Evolutionary conservation across 352 stramenopile species (phyloP).

Genomic region (Phytophthora agathidicida): DNA sequence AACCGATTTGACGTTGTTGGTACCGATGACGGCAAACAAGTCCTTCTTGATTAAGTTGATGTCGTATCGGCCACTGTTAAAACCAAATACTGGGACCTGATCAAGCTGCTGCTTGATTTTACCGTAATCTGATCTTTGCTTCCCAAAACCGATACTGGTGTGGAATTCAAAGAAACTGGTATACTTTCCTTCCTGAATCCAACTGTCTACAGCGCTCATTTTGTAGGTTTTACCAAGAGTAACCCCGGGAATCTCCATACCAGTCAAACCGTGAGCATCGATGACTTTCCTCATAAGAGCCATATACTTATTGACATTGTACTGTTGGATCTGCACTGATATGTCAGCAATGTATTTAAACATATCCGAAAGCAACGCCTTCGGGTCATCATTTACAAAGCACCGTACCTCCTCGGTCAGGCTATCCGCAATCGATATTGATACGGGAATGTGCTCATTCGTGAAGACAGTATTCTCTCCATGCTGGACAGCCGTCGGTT

Average conservation of each 20-base stretch:
- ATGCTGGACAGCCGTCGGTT: background rate
- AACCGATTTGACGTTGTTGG: slow-evolving; percentile 15
- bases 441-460: slow-evolving; percentile 6
- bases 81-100: slow-evolving; percentile 21
- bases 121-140: background rate
- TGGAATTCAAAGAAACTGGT: slow-evolving; percentile 1
- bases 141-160: background rate
- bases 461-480: slow-evolving; percentile 3
- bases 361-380: background rate
- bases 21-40: slow-evolving; percentile 22
- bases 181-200: slow-evolving; percentile 1
- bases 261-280: slow-evolving; percentile 2
- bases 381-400: background rate
- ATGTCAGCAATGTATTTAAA: background rate
- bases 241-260: background rate
- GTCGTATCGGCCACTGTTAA: too few species aligned
- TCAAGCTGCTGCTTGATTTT: background rate
- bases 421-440: slow-evolving; percentile 3
- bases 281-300: background rate
- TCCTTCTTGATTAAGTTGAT: slow-evolving; percentile 44
- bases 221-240: background rate
- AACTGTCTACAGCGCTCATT: slow-evolving; percentile 2
- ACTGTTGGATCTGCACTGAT: background rate
- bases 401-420: background rate
- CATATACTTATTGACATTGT: slow-evolving; percentile 2